Conservation (phyloP, 352 stramenopile genomes). For the Phytophthora pistaciae region DNA sequence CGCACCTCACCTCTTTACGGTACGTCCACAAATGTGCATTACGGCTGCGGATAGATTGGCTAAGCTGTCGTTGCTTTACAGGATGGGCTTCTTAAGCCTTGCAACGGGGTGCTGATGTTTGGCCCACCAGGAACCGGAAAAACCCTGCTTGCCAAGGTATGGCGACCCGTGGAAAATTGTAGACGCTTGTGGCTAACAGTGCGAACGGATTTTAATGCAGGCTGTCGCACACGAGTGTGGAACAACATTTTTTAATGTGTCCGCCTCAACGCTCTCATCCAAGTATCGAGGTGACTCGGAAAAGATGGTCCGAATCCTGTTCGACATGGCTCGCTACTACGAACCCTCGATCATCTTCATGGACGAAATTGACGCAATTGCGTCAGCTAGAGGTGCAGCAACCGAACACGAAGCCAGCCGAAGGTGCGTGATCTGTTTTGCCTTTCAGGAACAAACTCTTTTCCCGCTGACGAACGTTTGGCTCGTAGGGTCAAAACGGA, state of each 20-base stretch:
- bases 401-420: constrained; percentile 89
- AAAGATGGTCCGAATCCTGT: constrained; percentile 97
- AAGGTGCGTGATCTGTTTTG: constrained; percentile 40
- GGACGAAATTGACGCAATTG: constrained; percentile 98
- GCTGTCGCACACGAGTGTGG: constrained; percentile 96
- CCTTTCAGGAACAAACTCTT: too few species aligned
- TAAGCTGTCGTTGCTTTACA: constrained; percentile 22
- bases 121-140: constrained; percentile 92
- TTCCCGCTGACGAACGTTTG: background rate
- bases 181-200: background rate
- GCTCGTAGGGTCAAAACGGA: constrained; percentile 95
- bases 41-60: background rate
- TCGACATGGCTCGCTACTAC: constrained; percentile 99
- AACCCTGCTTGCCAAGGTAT: constrained; percentile 85
- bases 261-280: constrained; percentile 89
- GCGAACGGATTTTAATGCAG: constrained; percentile 9
- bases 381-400: constrained; percentile 69
- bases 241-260: constrained; percentile 99
- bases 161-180: background rate
- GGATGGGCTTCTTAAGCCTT: constrained; percentile 82
- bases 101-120: constrained; percentile 89
- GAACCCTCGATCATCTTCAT: constrained; percentile 98
- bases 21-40: constrained; percentile 15
- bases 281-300: constrained; percentile 96
- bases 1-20: constrained; percentile 84